phyloP scores from a whole-genome alignment of 306 rosid genomes.

The Vachellia collinsii region DNA sequence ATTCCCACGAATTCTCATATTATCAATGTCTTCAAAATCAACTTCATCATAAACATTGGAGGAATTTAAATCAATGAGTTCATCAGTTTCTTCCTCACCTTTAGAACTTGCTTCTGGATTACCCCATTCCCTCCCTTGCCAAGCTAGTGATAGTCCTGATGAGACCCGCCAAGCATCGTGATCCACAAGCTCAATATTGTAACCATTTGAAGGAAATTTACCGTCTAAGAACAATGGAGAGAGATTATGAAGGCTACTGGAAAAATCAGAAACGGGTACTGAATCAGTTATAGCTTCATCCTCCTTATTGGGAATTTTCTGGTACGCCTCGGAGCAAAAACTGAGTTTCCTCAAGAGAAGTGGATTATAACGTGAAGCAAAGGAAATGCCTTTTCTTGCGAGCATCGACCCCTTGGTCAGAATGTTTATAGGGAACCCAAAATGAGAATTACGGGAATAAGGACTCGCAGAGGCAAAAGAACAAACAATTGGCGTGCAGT shows the following conservation, averaged over 20 bases:
- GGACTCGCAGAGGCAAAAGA: conserved; percentile 37
- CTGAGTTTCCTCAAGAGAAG: conserved; percentile 32
- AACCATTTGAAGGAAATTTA: conserved; percentile 45
- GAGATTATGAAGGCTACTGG: conserved; percentile 43
- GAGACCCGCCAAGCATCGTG: conserved; percentile 72
- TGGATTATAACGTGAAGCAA: conserved; percentile 34
- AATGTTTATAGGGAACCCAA: conserved; percentile 2
- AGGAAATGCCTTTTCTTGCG: conserved; percentile 40
- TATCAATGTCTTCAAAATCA: conserved; percentile 77
- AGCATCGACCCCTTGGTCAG: conserved; percentile 36
- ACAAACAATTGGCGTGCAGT: conserved; percentile 41
- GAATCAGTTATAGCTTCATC: conserved; percentile 30
- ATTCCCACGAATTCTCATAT: conserved; percentile 69
- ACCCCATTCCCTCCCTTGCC: conserved; percentile 45
- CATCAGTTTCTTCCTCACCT: conserved; percentile 40
- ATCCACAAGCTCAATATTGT: conserved; percentile 70
- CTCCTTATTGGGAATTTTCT: conserved; percentile 35
- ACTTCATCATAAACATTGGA: conserved; percentile 45
- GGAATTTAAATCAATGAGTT: conserved; percentile 38
- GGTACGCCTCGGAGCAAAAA: conserved; percentile 42
- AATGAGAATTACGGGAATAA: not conserved
- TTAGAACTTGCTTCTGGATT: conserved; percentile 27
- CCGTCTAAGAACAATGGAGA: conserved; percentile 55
- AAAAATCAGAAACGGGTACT: conserved; percentile 34
- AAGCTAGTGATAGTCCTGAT: conserved; percentile 66